These are phyloP conservation scores for Geoglossum cookeanum DNA, from an alignment of 2,329 filamentous ascomycete genomes.

Conservation along the genomic window DNA sequence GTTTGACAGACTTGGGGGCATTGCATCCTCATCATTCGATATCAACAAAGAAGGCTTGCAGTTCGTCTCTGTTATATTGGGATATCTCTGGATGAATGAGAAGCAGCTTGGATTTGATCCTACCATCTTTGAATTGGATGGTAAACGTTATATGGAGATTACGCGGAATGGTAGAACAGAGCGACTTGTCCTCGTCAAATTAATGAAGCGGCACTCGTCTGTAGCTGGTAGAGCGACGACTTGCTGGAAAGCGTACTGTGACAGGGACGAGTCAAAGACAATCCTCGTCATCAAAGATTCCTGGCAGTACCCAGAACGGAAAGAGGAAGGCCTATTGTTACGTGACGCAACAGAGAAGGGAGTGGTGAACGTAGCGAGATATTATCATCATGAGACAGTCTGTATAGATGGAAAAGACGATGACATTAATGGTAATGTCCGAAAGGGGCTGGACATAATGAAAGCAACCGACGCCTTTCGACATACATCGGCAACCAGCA, in stretches of 20 bases:
- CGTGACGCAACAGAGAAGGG: conserved; percentile 11
- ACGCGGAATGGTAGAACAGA: conserved; percentile 17
- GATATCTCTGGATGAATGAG: conserved; percentile 12
- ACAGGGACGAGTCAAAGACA: too few relatives aligned
- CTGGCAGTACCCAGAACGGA: too few relatives aligned
- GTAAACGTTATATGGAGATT: conserved; percentile 23
- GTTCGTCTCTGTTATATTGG: conserved; percentile 24
- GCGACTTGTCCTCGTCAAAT: not conserved
- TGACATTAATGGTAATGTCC: conserved; percentile 10
- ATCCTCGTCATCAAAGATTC: too few relatives aligned
- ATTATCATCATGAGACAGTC: conserved; percentile 15
- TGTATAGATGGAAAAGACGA: conserved; percentile 9
- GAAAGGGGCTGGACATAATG: conserved; percentile 8
- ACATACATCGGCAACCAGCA: not conserved
- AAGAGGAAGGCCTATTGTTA: conserved; percentile 14
- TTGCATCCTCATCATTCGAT: conserved; percentile 27
- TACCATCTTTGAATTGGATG: conserved; percentile 19
- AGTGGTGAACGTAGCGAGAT: conserved; percentile 14
- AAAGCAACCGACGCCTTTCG: not conserved
- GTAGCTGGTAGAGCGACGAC: conserved; percentile 24
- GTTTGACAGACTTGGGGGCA: conserved; percentile 15
- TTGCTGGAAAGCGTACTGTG: conserved; percentile 25
- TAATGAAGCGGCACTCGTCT: conserved; percentile 18
- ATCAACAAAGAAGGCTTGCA: conserved; percentile 24
- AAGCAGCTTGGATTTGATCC: conserved; percentile 26